A percentile compares a stretch with the other conserved stretches of the same genome.
Evolutionary conservation across 805 yeast genomes (phyloP).

Genomic region (Spathaspora gorwiae): DNA sequence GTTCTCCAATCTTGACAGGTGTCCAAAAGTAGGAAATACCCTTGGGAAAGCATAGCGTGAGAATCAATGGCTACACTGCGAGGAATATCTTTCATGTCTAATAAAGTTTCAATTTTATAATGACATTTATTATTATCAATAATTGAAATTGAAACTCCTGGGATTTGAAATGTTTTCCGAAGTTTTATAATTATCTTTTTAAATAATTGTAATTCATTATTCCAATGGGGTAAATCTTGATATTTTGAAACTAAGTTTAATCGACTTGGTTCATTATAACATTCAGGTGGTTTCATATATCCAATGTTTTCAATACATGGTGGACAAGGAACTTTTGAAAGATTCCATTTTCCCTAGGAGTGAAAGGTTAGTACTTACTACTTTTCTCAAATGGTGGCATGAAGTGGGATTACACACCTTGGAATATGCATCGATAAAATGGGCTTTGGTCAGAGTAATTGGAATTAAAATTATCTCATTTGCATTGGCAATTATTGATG

Average conservation of each 20-base stretch:
- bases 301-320: slow-evolving; percentile 42
- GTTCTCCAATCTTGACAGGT: slow-evolving; percentile 72
- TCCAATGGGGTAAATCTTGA: slow-evolving; percentile 46
- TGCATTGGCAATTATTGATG: neutral
- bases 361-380: neutral
- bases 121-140: slow-evolving; percentile 45
- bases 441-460: slow-evolving; percentile 39
- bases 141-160: slow-evolving; percentile 59
- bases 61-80: slow-evolving; percentile 60
- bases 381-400: no score
- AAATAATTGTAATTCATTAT: slow-evolving; percentile 27
- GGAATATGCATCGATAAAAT: slow-evolving; percentile 53
- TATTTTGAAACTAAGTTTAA: slow-evolving; percentile 40
- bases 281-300: slow-evolving; percentile 57
- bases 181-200: slow-evolving; percentile 33
- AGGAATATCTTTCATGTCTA: slow-evolving; percentile 48
- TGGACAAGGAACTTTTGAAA: slow-evolving; percentile 55
- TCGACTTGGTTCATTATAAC: slow-evolving; percentile 46
- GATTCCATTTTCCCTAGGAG: slow-evolving; percentile 47
- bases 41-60: slow-evolving; percentile 60
- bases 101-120: slow-evolving; percentile 45
- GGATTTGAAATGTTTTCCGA: slow-evolving; percentile 38
- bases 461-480: slow-evolving; percentile 10
- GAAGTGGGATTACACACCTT: no score
- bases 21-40: slow-evolving; percentile 51